Evolutionary conservation across 441 rosid species (phyloP).

Genomic region (Euphorbia celastroides): DNA sequence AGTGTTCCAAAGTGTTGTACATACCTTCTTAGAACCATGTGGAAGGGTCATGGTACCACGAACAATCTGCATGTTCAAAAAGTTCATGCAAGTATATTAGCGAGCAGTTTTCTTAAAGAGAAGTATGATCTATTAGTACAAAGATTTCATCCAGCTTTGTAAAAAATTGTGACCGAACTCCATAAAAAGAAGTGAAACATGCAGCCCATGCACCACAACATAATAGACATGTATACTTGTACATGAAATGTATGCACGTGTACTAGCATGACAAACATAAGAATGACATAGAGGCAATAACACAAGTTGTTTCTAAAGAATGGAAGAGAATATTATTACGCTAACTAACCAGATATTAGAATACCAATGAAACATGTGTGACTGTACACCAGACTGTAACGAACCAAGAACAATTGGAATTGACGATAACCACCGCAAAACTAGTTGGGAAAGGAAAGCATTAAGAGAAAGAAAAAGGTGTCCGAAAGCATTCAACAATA

Average conservation of each 20-base stretch:
- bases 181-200: slow-evolving; percentile 24
- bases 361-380: background rate
- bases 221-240: background rate
- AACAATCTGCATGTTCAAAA: slow-evolving; percentile 58
- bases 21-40: slow-evolving; percentile 81
- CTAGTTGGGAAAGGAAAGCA: background rate
- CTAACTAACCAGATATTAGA: too few species aligned
- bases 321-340: too few species aligned
- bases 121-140: background rate
- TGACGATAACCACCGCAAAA: background rate
- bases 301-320: background rate
- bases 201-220: background rate
- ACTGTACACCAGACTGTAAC: background rate
- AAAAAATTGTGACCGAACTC: background rate
- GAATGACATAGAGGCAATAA: too few species aligned
- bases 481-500: background rate
- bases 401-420: background rate
- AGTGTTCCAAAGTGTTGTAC: slow-evolving; percentile 12
- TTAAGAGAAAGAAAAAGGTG: background rate
- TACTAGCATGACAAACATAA: too few species aligned
- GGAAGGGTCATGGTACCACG: slow-evolving; percentile 88
- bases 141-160: background rate
- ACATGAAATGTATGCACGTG: too few species aligned
- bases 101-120: background rate
- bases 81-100: background rate